Conservation (phyloP, 371 early-diverging fungal genomes). For the Scutellospora calospora region DNA sequence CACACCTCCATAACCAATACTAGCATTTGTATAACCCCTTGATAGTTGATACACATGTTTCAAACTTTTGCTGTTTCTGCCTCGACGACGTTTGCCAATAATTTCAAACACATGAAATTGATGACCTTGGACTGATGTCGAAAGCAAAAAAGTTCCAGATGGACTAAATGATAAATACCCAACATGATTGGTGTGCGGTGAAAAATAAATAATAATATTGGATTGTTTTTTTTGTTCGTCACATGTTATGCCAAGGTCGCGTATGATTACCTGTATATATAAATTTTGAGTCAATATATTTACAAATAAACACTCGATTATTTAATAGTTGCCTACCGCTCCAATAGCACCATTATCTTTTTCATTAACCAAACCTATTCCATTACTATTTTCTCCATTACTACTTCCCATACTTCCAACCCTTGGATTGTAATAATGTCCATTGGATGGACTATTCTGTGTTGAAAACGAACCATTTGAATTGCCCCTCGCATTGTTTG, state of each 20-base stretch:
- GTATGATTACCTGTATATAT: slow-evolving; percentile 59
- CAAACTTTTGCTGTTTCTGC: slow-evolving; percentile 48
- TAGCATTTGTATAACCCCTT: slow-evolving; percentile 82
- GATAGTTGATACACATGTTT: slow-evolving; percentile 74
- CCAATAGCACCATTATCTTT: slow-evolving; percentile 23
- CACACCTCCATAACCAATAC: slow-evolving; percentile 67
- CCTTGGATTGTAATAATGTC: slow-evolving; percentile 21
- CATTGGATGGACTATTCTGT: slow-evolving; percentile 40
- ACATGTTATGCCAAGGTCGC: slow-evolving; percentile 48
- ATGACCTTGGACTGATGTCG: slow-evolving; percentile 79
- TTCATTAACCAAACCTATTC: not conserved
- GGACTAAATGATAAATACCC: slow-evolving; percentile 70
- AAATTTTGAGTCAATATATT: not conserved
- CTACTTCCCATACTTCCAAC: slow-evolving; percentile 15
- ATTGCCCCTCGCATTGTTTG: not conserved
- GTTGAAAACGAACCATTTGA: slow-evolving; percentile 10
- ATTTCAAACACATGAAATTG: slow-evolving; percentile 77
- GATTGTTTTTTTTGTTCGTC: slow-evolving; percentile 48
- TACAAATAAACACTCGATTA: not conserved
- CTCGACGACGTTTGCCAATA: slow-evolving; percentile 41
- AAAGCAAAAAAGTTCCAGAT: slow-evolving; percentile 74
- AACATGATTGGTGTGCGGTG: slow-evolving; percentile 78
- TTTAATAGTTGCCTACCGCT: slow-evolving; percentile 7
- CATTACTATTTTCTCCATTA: not conserved
- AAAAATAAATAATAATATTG: slow-evolving; percentile 74